These are phyloP conservation scores for Clarireedia homoeocarpa DNA, from an alignment of 2,329 filamentous ascomycete genomes.

Conservation along the genomic window DNA sequence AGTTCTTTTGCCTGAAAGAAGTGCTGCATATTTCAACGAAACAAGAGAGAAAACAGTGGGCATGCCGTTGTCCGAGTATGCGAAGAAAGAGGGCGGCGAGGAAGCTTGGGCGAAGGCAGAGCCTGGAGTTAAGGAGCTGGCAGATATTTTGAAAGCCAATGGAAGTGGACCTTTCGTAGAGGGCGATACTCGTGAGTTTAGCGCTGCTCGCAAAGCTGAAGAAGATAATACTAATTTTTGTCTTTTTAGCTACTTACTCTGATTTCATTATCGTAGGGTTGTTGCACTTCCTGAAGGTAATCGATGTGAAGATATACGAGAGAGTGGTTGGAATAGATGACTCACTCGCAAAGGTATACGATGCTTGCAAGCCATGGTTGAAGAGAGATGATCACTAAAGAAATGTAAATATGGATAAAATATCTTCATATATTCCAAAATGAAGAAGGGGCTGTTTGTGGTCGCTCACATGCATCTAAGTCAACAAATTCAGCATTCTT, in stretches of 20 bases:
- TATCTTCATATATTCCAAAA: neutral
- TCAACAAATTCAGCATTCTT: too few species aligned
- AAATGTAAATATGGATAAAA: neutral
- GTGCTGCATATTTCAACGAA: slow-evolving; percentile 45
- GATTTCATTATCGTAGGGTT: slow-evolving; percentile 49
- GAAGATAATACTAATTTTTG: neutral
- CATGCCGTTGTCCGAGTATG: slow-evolving; percentile 44
- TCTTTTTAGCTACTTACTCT: slow-evolving; percentile 38
- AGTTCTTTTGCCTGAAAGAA: slow-evolving; percentile 42
- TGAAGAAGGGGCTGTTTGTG: too few species aligned
- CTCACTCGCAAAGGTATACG: slow-evolving; percentile 13
- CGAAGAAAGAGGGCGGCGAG: slow-evolving; percentile 41
- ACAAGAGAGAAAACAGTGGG: slow-evolving; percentile 44
- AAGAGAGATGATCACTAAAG: slow-evolving; percentile 21
- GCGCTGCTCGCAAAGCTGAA: neutral
- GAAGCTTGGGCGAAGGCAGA: slow-evolving; percentile 40
- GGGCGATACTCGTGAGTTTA: slow-evolving; percentile 37
- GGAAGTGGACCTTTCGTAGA: slow-evolving; percentile 51
- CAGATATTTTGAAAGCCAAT: slow-evolving; percentile 32
- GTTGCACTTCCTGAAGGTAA: slow-evolving; percentile 36
- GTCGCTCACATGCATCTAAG: too few species aligned
- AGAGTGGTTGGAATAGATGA: slow-evolving; percentile 30
- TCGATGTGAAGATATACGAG: slow-evolving; percentile 34
- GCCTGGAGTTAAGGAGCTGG: slow-evolving; percentile 38
- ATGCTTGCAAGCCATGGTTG: slow-evolving; percentile 19